Evolutionary conservation across 495 filamentous ascomycete genomes (phyloP), one percentile per base, ranked within the genome.

Genomic region (Chaetomidium leptoderma): DNA sequence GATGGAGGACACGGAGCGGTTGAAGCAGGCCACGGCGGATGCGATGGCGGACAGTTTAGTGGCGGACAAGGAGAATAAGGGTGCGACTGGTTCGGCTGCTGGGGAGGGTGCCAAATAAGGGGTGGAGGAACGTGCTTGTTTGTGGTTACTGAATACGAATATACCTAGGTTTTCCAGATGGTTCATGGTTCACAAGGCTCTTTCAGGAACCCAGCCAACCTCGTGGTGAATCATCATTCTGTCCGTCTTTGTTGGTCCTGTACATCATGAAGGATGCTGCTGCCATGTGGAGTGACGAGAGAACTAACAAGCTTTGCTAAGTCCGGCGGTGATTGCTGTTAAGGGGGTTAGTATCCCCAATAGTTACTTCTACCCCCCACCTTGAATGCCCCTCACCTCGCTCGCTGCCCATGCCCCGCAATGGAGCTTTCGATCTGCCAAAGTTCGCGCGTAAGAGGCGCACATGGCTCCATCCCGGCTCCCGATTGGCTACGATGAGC

Each of bases 1-100:
- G 58, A 63, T 78, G 56, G 84, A 88, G 60, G 88, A 90, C 68
- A 75, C 72, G 21, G 87, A 90, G 59, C 78, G 83, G 64, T 64
- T 89, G 62, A 88, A 90, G 74, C 79, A 85, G 70, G 83, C 86
- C 7, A 87, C 86, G 24, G 81, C 80, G 36, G 86, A 88, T 68
- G 81, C 82, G 30, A 83, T 83, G 80, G 72, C 77, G 11, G 82
- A 81, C 17, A 74, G 71, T 53, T 55, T 80, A 56, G 76, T 79
- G 44, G 69, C 66, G 21, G 66, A 65, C 46, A 59, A 56, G 26
- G 60, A 52, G 33, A 54, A 55, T 8, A 50, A 48, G 14, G 55
- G 17, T 11, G 33, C 29, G 11, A 47, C 37, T 59, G 52, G 53
- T 17, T 62, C 52, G 30, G 43, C 51, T 13, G 59, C 37, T 11